Base-by-base conservation (phyloP, 192 early-diverging fungal species). In the Paraglomus occultum region DNA sequence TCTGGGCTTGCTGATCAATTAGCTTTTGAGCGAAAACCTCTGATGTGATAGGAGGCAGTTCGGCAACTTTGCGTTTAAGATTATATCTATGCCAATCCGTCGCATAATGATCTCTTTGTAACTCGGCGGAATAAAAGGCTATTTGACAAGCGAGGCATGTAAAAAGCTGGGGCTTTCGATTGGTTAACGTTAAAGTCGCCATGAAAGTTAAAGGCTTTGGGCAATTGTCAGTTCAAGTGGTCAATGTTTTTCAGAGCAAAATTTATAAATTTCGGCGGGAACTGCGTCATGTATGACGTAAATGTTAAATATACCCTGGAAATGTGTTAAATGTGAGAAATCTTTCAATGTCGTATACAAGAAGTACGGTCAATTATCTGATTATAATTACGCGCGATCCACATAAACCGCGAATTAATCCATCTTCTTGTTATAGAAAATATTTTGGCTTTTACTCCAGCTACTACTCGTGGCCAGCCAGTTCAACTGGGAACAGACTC, bases 51-150 rank as follows among this genome's bases (percentile, higher is more conserved):
- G 95, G 91, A 0, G 92, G 92, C 17, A 98, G 80, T 20, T 90
- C 92, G 12, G 90, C 95, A 31, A 98, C 93, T 73, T 97, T 96
- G 70, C 96, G 89, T 83, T 98, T 98, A 31, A 98, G 78, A 77
- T 99, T 99, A 86, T 99, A 99, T 44, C 96, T 84, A 71, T 99
- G 98, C 96, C 97, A 99, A 84, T 99, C 95, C 40, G 91, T 89
- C 23, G 89, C 85, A 77, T 96, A 96, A 79, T 99, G 97, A 40
- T 87, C 85, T 46, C 97, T 81, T 81, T 99, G 97, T 71, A 86
- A 78, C 49, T 96, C 93, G 12, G 94, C 87, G 2, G 91, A 84
- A 71, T 87, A 76, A 79, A 99, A 99, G 8, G 93, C 93, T 15
- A 97, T 91, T 74, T 98, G 93, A 79, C 97, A 99, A 23, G 92